These are phyloP conservation scores for Mentha longifolia DNA, from an alignment of 257 asterid species.

Conservation along the genomic window DNA sequence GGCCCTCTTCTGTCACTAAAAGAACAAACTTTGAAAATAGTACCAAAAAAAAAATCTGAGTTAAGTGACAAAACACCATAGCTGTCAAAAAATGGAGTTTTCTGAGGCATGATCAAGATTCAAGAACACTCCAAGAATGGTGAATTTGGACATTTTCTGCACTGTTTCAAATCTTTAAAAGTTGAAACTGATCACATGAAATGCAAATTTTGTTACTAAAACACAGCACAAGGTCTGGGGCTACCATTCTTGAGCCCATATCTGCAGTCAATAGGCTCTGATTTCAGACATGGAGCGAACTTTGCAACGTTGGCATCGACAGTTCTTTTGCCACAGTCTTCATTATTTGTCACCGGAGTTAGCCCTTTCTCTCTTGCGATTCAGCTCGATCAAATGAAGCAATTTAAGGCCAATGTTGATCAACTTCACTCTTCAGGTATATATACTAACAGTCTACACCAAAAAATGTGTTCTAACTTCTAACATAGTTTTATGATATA, in stretches of 20 bases:
- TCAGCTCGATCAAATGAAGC: slow-evolving; percentile 82
- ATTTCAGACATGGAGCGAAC: slow-evolving; percentile 75
- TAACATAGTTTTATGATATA: not conserved
- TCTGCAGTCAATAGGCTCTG: slow-evolving; percentile 74
- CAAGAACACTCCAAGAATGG: slow-evolving; percentile 16
- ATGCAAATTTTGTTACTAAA: not conserved
- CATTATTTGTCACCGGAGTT: slow-evolving; percentile 69
- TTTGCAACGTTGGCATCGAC: slow-evolving; percentile 87
- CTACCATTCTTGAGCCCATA: slow-evolving; percentile 81
- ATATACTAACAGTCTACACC: too few species aligned
- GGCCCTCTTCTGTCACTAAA: not conserved
- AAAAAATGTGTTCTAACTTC: too few species aligned
- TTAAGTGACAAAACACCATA: slow-evolving; percentile 30
- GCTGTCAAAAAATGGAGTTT: slow-evolving; percentile 32
- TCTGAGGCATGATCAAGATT: slow-evolving; percentile 18
- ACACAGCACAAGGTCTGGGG: slow-evolving; percentile 76
- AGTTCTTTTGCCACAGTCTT: slow-evolving; percentile 63
- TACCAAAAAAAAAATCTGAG: slow-evolving; percentile 25
- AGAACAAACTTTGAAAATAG: not conserved
- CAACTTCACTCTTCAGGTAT: slow-evolving; percentile 33
- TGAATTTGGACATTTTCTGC: not conserved
- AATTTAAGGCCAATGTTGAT: slow-evolving; percentile 57
- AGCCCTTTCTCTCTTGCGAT: slow-evolving; percentile 80
- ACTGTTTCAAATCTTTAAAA: not conserved
- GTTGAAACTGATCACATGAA: not conserved